phyloP scores from a whole-genome alignment of 192 early-diverging fungal species.

The Neocallimastix lanati region DNA sequence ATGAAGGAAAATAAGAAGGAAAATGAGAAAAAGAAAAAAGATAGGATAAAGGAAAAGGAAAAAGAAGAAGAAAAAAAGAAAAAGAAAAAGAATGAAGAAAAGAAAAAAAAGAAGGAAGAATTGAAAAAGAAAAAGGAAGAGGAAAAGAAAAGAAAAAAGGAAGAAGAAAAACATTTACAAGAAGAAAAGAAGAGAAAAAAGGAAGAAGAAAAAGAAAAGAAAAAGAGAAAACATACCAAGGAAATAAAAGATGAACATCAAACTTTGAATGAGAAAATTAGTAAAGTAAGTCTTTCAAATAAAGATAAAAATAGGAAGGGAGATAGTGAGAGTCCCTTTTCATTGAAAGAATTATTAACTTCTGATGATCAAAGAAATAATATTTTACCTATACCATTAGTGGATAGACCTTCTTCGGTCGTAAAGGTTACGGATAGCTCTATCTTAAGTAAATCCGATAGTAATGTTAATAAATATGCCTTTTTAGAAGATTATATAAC shows the following conservation, averaged over 20 bases:
- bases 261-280: too few relatives aligned
- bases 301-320: too few relatives aligned
- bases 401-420: too few relatives aligned
- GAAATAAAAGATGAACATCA: too few relatives aligned
- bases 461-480: neutral
- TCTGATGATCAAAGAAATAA: too few relatives aligned
- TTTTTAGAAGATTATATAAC: neutral
- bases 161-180: neutral
- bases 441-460: neutral
- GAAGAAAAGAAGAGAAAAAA: too few relatives aligned
- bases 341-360: too few relatives aligned
- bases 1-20: neutral
- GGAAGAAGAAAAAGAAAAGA: too few relatives aligned
- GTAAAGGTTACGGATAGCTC: neutral
- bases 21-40: neutral
- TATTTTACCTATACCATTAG: too few relatives aligned
- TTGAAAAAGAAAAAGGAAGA: neutral
- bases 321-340: too few relatives aligned
- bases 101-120: neutral
- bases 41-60: neutral
- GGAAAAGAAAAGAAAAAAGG: neutral
- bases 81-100: neutral
- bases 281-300: too few relatives aligned
- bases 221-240: too few relatives aligned
- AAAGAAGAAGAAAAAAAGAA: neutral